A percentile compares a stretch with the other conserved stretches of the same genome.
Evolutionary conservation across 257 asterid species (phyloP).

Genomic region (Gentiana dahurica): DNA sequence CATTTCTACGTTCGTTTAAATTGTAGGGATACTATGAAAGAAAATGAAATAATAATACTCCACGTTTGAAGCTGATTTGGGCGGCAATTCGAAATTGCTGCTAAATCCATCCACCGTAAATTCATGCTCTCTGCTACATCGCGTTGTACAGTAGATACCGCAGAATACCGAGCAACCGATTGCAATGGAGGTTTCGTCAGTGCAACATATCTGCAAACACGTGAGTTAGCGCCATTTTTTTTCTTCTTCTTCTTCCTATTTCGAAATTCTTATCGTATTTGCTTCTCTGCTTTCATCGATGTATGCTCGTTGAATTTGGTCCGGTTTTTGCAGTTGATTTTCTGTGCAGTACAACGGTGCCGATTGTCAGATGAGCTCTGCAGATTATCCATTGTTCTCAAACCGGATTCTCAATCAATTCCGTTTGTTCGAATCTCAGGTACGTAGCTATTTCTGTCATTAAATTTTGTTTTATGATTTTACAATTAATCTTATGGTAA

Average conservation of each 20-base stretch:
- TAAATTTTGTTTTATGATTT: too few relatives aligned
- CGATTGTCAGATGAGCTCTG: constrained; percentile 57
- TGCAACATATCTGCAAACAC: constrained; percentile 37
- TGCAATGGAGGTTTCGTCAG: constrained; percentile 40
- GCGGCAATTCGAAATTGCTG: background rate
- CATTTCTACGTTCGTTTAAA: too few relatives aligned
- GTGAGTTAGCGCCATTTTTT: constrained; percentile 25
- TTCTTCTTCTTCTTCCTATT: constrained; percentile 1
- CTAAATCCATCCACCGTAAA: too few relatives aligned
- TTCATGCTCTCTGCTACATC: too few relatives aligned
- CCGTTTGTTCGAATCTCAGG: constrained; percentile 62
- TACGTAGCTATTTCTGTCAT: constrained; percentile 5
- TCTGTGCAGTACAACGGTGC: constrained; percentile 65
- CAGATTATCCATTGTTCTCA: constrained; percentile 58
- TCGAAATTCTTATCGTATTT: background rate
- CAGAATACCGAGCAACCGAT: too few relatives aligned
- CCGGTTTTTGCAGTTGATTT: constrained; percentile 44
- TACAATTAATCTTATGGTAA: too few relatives aligned
- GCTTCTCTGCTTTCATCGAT: background rate
- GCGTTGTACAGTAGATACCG: too few relatives aligned
- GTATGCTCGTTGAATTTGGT: background rate
- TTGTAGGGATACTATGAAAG: too few relatives aligned
- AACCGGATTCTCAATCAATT: constrained; percentile 13
- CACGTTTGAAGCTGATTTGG: background rate
- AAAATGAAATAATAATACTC: too few relatives aligned